Conservation (phyloP, 805 yeast genomes). For the Candida silvicultrix region DNA sequence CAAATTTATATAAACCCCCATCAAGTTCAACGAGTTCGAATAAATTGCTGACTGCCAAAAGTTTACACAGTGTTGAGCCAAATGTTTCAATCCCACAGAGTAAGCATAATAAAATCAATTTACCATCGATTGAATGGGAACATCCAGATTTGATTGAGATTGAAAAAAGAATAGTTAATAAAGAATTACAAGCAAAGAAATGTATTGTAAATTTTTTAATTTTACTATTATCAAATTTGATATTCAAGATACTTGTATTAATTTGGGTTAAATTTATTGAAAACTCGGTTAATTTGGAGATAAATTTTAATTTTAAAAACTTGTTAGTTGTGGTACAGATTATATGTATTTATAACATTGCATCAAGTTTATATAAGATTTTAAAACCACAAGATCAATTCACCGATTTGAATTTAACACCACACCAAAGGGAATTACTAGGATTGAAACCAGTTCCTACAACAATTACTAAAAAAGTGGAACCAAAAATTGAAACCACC, state of each 20-base stretch:
- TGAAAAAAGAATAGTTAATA: constrained; percentile 31
- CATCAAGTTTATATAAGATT: constrained; percentile 24
- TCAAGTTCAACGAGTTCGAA: too few species aligned
- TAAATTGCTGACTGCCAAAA: too few species aligned
- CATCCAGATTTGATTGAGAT: constrained; percentile 18
- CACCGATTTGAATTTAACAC: constrained; percentile 25
- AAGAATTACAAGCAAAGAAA: constrained; percentile 31
- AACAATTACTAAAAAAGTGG: constrained; percentile 15
- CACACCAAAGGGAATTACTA: constrained; percentile 27
- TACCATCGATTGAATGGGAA: constrained; percentile 2
- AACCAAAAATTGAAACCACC: not conserved
- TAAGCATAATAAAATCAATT: too few species aligned
- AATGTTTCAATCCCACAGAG: too few species aligned
- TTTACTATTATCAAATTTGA: constrained; percentile 24
- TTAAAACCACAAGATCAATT: constrained; percentile 24
- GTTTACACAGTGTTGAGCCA: too few species aligned
- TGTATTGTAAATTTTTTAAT: constrained; percentile 27
- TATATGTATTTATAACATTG: constrained; percentile 24
- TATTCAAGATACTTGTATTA: constrained; percentile 14
- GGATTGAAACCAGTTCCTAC: constrained; percentile 20
- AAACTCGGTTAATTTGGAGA: not conserved
- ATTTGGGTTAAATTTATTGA: constrained; percentile 14
- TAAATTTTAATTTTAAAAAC: constrained; percentile 12
- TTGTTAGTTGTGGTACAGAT: constrained; percentile 21
- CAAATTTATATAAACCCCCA: constrained; percentile 18